Evolutionary conservation across 345 rosid species (phyloP).

Genomic region (Schrenkiella parvula): DNA sequence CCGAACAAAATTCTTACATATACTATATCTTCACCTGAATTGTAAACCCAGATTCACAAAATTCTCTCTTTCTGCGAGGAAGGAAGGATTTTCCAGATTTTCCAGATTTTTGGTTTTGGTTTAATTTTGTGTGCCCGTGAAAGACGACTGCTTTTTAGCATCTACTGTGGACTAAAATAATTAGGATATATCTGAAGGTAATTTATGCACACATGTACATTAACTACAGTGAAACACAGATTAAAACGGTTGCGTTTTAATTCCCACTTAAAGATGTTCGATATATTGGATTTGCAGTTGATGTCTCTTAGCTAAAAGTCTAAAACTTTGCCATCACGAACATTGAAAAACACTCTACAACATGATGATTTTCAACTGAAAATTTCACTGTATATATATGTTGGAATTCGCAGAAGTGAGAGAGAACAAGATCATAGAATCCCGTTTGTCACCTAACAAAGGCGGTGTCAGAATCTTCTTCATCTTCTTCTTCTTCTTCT

Average conservation of each 20-base stretch:
- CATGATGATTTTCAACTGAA: not conserved
- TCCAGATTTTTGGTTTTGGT: slow-evolving; percentile 7
- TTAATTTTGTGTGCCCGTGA: slow-evolving; percentile 18
- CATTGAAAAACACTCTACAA: not conserved
- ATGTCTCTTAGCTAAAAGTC: not conserved
- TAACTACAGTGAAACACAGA: too few species aligned
- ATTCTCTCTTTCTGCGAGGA: not conserved
- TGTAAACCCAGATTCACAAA: slow-evolving; percentile 21
- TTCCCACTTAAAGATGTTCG: not conserved
- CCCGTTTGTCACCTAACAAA: slow-evolving; percentile 20
- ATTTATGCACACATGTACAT: too few species aligned
- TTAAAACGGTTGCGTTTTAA: slow-evolving; percentile 7
- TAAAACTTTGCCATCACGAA: not conserved
- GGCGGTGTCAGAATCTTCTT: not conserved
- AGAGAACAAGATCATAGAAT: not conserved
- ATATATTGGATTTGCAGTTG: not conserved
- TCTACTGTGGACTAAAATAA: not conserved
- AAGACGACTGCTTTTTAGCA: slow-evolving; percentile 25
- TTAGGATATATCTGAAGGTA: not conserved
- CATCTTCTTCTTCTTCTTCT: slow-evolving; percentile 13
- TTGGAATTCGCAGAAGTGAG: not conserved
- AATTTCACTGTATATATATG: not conserved
- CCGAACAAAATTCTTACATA: not conserved
- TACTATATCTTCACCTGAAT: not conserved
- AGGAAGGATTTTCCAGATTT: not conserved